A percentile compares a stretch with the other conserved stretches of the same genome.
Evolutionary conservation across 805 yeast species (phyloP).

Genomic region (Barnettozyma pratensis): DNA sequence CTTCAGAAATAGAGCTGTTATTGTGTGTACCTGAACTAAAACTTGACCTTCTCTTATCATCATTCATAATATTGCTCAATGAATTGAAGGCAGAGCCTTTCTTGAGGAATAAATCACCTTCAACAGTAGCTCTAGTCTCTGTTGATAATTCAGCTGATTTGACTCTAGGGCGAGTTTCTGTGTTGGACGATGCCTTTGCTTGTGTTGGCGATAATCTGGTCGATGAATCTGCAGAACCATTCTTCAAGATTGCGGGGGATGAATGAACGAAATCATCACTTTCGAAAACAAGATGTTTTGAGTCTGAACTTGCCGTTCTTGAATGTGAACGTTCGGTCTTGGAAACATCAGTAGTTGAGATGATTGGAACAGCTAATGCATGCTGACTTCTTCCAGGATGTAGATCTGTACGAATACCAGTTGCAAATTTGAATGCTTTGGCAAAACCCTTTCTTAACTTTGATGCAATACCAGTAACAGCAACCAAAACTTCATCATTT

Average conservation of each 20-base stretch:
- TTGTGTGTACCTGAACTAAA: constrained; percentile 3
- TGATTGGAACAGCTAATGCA: neutral
- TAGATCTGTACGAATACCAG: constrained; percentile 8
- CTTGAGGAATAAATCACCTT: constrained; percentile 28
- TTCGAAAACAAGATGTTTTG: neutral
- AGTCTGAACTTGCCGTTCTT: constrained; percentile 6
- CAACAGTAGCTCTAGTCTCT: constrained; percentile 24
- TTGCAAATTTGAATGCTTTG: constrained; percentile 23
- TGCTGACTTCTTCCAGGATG: neutral
- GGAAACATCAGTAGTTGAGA: neutral
- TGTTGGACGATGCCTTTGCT: constrained; percentile 1
- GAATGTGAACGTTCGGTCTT: constrained; percentile 3
- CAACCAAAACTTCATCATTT: constrained; percentile 65
- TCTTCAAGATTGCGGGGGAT: neutral
- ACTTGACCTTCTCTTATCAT: constrained; percentile 20
- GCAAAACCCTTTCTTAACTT: constrained; percentile 37
- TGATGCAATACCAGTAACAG: constrained; percentile 78
- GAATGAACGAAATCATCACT: neutral
- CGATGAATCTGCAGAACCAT: neutral
- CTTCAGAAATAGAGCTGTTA: constrained; percentile 2
- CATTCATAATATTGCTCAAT: constrained; percentile 21
- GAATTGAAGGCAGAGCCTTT: constrained; percentile 15
- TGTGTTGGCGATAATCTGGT: neutral
- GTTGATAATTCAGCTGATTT: constrained; percentile 20
- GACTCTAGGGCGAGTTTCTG: constrained; percentile 12